Conservation (phyloP, 2,329 filamentous ascomycete species). For the Trichoderma sp. region DNA sequence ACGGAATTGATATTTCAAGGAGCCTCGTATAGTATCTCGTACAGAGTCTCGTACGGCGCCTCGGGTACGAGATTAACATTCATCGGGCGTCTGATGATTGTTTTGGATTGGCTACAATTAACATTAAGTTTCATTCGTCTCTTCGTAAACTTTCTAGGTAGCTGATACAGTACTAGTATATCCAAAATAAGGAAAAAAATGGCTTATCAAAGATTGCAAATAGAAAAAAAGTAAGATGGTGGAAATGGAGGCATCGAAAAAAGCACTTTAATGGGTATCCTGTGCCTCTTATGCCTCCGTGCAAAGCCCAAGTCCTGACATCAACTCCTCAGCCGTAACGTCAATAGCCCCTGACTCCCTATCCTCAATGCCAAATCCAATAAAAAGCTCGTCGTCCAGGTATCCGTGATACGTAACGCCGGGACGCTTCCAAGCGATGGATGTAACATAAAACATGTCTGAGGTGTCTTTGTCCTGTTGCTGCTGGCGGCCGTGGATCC, state of each 20-base stretch:
- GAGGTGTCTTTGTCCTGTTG: conserved; percentile 39
- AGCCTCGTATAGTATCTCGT: not conserved
- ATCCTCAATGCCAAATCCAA: conserved; percentile 61
- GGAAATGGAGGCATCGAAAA: not conserved
- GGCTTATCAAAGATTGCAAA: not conserved
- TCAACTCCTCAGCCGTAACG: conserved; percentile 50
- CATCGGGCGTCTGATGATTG: not conserved
- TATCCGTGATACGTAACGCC: conserved; percentile 56
- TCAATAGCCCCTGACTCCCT: conserved; percentile 51
- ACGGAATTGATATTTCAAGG: not conserved
- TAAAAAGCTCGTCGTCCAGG: conserved; percentile 56
- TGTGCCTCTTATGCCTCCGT: conserved; percentile 2
- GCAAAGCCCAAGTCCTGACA: conserved; percentile 41
- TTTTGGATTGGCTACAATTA: not conserved
- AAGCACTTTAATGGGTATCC: conserved; percentile 2
- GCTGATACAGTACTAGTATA: not conserved
- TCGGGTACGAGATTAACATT: not conserved
- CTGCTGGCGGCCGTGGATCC: conserved; percentile 54
- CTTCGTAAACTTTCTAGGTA: conserved; percentile 8
- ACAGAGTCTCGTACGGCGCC: not conserved
- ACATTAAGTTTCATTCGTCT: conserved; percentile 3
- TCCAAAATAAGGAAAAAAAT: not conserved
- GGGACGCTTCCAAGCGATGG: conserved; percentile 55
- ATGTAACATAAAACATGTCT: conserved; percentile 61
- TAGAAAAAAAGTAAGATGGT: not conserved